Evolutionary conservation across 208 protist genomes (phyloP), one percentile per base, ranked within the genome.

Genomic region (Trypanosoma vivax): DNA sequence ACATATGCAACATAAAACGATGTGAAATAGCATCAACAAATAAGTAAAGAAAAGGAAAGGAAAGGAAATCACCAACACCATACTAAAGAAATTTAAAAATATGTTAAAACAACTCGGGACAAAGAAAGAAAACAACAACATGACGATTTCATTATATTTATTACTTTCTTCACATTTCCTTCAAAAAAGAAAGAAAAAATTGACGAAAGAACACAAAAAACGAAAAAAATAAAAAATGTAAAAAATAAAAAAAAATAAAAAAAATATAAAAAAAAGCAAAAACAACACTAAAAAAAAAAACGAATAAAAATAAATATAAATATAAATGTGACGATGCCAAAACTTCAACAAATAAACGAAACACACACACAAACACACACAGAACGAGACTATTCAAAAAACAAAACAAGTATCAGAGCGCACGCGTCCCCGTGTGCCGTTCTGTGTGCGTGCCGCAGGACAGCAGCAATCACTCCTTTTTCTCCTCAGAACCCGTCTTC

Each of bases 361-460:
- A 29, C 6, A 19, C 23, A 21, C n/a, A 43, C n/a, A 43, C 10
- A 43, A 19, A 9, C 6, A 11, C 23, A 0, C 39, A 43, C n/a
- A 43, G 23, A 7, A 43, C 5, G n/a, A 18, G n/a, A 7, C 6
- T 43, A 43, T 9, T 24, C 6, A 43, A 24, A 37, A 37, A 37
- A 37, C 33, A 37, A 7, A 73, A 60, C 46, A 92, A n/a, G 33
- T 37, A 13, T n/a, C 13, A 13, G 33, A 7, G 7, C 13, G 10
- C 33, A 13, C 13, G 33, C 33, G 33, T 37, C 10, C 33, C 33
- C 13, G 33, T 37, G 71, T 65, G 88, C 68, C 16, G 57, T 47
- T 49, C 59, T 67, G 46, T 70, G 52, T 43, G 59, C 45, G 51
- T 72, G 73, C 41, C 53, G 62, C 19, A 71, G 52, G 23, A 51